Percentiles rank a stretch among this genome's conserved stretches.
Conservation (phyloP, 495 filamentous ascomycete species). For the Neurospora terricola region DNA sequence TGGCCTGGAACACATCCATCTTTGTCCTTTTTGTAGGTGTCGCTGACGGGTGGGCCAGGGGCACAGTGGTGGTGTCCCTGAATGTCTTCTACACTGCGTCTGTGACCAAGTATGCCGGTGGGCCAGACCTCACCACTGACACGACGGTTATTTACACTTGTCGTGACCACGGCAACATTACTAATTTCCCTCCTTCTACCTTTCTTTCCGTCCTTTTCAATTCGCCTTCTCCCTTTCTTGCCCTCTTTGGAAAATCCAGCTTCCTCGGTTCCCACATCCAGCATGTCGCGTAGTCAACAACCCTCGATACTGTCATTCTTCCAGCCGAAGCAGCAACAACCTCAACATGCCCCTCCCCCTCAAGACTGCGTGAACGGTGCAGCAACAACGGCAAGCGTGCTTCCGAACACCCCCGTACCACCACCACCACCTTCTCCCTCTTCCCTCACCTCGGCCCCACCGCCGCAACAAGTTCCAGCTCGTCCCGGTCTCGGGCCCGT, state of each 20-base stretch:
- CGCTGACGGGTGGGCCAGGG: neutral
- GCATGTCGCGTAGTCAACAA: slow-evolving; percentile 26
- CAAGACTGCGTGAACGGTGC: neutral
- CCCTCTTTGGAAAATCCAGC: neutral
- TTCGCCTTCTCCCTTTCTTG: neutral
- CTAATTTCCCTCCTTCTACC: neutral
- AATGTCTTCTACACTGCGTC: neutral
- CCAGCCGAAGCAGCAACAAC: slow-evolving; percentile 11
- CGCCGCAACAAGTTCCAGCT: slow-evolving; percentile 14
- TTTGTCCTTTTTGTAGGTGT: neutral
- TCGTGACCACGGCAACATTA: neutral
- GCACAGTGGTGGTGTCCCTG: neutral
- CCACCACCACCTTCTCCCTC: slow-evolving; percentile 13
- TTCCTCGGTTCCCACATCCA: neutral
- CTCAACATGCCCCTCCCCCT: neutral
- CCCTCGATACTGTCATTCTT: slow-evolving; percentile 42
- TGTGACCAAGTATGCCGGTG: neutral
- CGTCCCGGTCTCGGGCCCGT: slow-evolving; percentile 1
- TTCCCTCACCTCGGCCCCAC: slow-evolving; percentile 5
- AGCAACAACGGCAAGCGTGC: neutral
- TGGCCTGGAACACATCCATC: neutral
- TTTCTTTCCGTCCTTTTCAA: neutral
- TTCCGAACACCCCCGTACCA: slow-evolving; percentile 5
- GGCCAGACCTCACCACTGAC: neutral
- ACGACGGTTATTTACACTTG: neutral